Conservation (phyloP, 495 filamentous ascomycete species). For the Filosporella fistucella region DNA sequence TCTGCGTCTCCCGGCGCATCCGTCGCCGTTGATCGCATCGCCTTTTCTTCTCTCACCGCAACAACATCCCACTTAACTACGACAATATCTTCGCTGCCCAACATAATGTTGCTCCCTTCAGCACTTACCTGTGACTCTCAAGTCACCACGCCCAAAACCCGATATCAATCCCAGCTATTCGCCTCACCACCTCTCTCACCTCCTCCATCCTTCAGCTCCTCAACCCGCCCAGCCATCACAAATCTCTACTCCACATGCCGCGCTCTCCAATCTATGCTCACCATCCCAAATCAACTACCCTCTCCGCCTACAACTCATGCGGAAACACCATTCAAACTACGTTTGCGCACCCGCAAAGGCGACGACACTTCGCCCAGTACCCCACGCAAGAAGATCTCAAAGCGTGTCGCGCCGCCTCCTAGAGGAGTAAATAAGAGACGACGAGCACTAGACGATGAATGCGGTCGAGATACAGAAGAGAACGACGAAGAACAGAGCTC, state of each 20-base stretch:
- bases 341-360: constrained; percentile 31
- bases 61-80: background rate
- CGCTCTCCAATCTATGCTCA: constrained; percentile 64
- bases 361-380: constrained; percentile 31
- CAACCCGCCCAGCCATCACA: constrained; percentile 49
- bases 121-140: constrained; percentile 59
- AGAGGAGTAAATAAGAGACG: constrained; percentile 61
- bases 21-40: constrained; percentile 9
- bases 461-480: constrained; percentile 31
- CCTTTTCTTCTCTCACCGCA: background rate
- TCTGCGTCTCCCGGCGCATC: constrained; percentile 16
- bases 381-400: constrained; percentile 42
- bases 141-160: constrained; percentile 39
- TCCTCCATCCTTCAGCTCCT: constrained; percentile 50
- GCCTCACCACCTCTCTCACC: constrained; percentile 60
- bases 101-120: constrained; percentile 64
- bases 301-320: constrained; percentile 41
- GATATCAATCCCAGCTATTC: constrained; percentile 53
- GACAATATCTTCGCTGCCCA: background rate
- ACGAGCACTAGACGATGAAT: constrained; percentile 50
- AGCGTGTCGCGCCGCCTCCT: constrained; percentile 37
- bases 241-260: constrained; percentile 67
- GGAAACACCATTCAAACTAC: constrained; percentile 46
- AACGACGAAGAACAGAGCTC: constrained; percentile 32
- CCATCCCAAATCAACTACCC: constrained; percentile 29